These are phyloP conservation scores for Pluteus cervinus DNA, from an alignment of 768 basidiomycete genomes.

Conservation along the genomic window DNA sequence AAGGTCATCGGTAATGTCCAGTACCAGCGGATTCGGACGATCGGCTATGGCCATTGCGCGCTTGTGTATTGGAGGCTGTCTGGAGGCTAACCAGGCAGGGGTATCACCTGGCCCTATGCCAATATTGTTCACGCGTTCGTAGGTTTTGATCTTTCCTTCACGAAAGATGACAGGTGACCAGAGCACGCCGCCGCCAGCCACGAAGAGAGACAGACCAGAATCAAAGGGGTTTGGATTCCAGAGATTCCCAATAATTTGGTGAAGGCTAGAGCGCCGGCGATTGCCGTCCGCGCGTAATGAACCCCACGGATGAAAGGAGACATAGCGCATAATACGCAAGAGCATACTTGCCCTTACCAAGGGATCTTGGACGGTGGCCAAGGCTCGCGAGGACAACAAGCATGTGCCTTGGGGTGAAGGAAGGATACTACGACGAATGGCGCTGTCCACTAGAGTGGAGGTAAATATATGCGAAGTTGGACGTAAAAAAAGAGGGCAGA, in stretches of 20 bases:
- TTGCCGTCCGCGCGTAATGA: constrained; percentile 54
- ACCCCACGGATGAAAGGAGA: constrained; percentile 77
- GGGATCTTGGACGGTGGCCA: constrained; percentile 27
- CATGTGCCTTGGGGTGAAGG: constrained; percentile 48
- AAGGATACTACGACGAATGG: constrained; percentile 26
- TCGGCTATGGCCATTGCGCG: constrained; percentile 20
- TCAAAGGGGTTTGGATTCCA: constrained; percentile 32
- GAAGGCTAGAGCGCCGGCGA: constrained; percentile 40
- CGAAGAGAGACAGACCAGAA: constrained; percentile 28
- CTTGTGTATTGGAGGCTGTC: constrained; percentile 42
- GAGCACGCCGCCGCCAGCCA: constrained; percentile 55
- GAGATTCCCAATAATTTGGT: constrained; percentile 41
- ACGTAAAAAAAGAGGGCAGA: constrained; percentile 11
- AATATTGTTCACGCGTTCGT: constrained; percentile 8
- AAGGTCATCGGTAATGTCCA: constrained; percentile 36
- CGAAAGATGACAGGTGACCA: constrained; percentile 51
- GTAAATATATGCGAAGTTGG: background rate
- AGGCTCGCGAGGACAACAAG: constrained; percentile 31
- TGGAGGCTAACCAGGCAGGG: constrained; percentile 57
- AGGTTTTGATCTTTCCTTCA: constrained; percentile 15
- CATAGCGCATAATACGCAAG: constrained; percentile 57
- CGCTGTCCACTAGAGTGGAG: constrained; percentile 33
- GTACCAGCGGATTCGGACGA: constrained; percentile 19
- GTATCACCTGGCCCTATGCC: constrained; percentile 11
- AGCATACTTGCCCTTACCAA: constrained; percentile 36